Base-by-base conservation (phyloP, 768 basidiomycete genomes). In the Mycena crocata region DNA sequence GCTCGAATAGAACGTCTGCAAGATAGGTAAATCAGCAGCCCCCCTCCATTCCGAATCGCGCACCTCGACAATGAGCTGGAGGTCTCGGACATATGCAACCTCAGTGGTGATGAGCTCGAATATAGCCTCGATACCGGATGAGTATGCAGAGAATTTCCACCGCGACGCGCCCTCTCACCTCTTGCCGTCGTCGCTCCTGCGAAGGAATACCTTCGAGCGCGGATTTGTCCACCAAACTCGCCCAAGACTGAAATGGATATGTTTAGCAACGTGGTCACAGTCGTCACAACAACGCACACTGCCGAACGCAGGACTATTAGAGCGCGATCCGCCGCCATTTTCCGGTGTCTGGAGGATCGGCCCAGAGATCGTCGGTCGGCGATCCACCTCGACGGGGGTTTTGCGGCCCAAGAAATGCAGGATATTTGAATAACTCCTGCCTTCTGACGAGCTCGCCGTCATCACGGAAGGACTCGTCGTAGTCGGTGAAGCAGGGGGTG, bases 101-200 rank as follows among this genome's bases (percentile, higher is more conserved):
- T 99, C 97, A 0, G 97, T 99, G 8, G 86, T 86, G 70, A 99
- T 97, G 57, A 99, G 84, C 79, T 99, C 97, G 71, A 98, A 99
- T 56, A 98, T 97, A 0, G 94, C 92, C 90, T 93, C 69, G 3
- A 56, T 46, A 23, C 12, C 26, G 14, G 13, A 34, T 12, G 57
- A 57, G 52, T 9, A 44, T 64, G n/a, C 32, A 23, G 14, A 23
- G 30, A 52, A 56, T 35, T 30, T 34, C 35, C 23, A 32, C n/a
- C 24, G 14, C 13, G 49, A n/a, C n/a, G 32, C 2, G 54, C 9
- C 42, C 3, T 61, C 80, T 57, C 66, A 91, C 92, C 84, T 99
- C 97, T 79, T 98, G 97, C 58, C 96, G 85, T 64, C 89, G 90
- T 48, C 96, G 85, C 76, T 99, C 97, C 26, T 82, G 82, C 1